Evolutionary conservation across 345 rosid species (phyloP), one percentile per base, ranked within the genome.

Genomic region (Atalantia buxifolia): DNA sequence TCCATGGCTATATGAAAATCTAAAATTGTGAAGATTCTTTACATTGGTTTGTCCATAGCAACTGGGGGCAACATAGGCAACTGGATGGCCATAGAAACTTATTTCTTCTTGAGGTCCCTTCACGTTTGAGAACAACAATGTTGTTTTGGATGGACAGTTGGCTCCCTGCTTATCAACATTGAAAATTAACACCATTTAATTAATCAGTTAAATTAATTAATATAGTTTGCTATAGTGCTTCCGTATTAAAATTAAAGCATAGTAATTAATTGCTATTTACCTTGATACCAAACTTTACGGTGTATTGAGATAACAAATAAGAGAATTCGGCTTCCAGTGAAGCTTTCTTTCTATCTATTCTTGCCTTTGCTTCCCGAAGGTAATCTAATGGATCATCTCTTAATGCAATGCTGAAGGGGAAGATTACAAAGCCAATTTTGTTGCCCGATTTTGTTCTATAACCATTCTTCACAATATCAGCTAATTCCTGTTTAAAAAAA

Each of bases 61-160:
- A 76, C 76, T 75, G 0, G 89, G 86, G 6, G 87, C 86, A 69
- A 86, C n/a, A 53, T 60, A 84, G 33, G 83, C 69, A 13, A 84
- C 38, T 0, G 85, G 83, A 72, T 84, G 87, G 8, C 89, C 89
- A 59, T 25, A 82, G 7, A 78, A 74, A 66, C 81, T 76, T 14
- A 86, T 71, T 76, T 86, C 87, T 55, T 86, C 86, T 9, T 50
- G 40, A 0, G 87, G 87, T 9, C 85, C 89, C 30, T 45, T 73
- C 69, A 84, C 74, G 38, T 84, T 86, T 4, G 89, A 86, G 64
- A 78, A 81, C 7, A 78, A 36, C 57, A 84, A 5, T 13, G 87
- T 82, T 4, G 84, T 82, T 71, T 80, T 66, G 10, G 74, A 75
- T 9, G 80, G 64, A 63, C 65, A 45, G 66, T 66, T 70, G 6